Conservation (phyloP, 371 early-diverging fungal species). For the Amoeboradix gromovi region DNA sequence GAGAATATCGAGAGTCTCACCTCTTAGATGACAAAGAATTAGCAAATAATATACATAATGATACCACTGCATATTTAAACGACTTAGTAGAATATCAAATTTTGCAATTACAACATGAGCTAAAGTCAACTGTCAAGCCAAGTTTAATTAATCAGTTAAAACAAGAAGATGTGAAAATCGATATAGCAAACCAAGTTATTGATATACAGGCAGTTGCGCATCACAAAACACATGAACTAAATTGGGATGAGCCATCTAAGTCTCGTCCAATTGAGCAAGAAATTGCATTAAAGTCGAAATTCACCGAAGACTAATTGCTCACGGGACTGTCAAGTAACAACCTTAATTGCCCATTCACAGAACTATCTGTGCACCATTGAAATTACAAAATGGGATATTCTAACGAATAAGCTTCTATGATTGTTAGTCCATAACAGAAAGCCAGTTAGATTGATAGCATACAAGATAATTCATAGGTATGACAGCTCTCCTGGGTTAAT, state of each 20-base stretch:
- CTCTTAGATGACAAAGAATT: neutral
- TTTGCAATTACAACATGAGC: neutral
- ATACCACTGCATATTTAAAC: neutral
- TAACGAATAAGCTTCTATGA: neutral
- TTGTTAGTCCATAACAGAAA: neutral
- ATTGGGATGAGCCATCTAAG: neutral
- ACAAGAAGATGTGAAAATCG: neutral
- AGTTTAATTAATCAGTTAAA: neutral
- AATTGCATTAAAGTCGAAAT: neutral
- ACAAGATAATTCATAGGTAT: neutral
- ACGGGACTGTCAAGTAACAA: neutral
- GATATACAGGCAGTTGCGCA: neutral
- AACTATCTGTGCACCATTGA: neutral
- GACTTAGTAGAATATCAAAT: neutral
- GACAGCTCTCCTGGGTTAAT: neutral
- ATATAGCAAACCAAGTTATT: neutral
- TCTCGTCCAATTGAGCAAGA: neutral
- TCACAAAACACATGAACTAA: neutral
- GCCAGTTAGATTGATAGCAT: neutral
- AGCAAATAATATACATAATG: neutral
- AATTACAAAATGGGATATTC: neutral
- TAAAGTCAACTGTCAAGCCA: neutral
- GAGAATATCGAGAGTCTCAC: neutral
- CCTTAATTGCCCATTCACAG: neutral
- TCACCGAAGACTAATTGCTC: neutral